phyloP scores from a whole-genome alignment of 2,329 filamentous ascomycete species.

The Exophiala calicioides region DNA sequence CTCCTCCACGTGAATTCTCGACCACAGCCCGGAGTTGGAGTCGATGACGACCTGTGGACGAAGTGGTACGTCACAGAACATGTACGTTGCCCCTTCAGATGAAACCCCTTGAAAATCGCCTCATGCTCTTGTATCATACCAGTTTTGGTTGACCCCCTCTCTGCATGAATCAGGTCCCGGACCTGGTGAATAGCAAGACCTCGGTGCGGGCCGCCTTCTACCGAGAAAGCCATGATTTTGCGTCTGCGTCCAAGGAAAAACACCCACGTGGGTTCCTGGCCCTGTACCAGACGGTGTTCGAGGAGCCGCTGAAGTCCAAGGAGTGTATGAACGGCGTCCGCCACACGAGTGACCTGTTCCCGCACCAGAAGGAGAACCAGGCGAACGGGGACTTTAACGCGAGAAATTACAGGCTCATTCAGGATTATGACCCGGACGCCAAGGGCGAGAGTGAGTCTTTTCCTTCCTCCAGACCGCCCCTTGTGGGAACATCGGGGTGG shows the following conservation, averaged over 20 bases:
- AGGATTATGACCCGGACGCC: slow-evolving; percentile 59
- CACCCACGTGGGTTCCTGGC: slow-evolving; percentile 71
- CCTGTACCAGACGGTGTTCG: slow-evolving; percentile 76
- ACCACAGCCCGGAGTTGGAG: slow-evolving; percentile 12
- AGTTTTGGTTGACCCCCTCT: background rate
- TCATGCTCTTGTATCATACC: background rate
- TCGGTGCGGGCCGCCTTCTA: slow-evolving; percentile 18
- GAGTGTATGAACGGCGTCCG: slow-evolving; percentile 65
- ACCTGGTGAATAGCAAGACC: background rate
- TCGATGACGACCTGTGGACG: slow-evolving; percentile 21
- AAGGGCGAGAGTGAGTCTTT: slow-evolving; percentile 40
- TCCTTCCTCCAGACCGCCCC: no score
- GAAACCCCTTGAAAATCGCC: background rate
- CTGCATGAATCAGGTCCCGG: background rate
- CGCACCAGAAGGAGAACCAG: slow-evolving; percentile 62
- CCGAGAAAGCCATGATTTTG: slow-evolving; percentile 17
- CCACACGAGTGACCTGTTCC: no score
- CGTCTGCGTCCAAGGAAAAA: slow-evolving; percentile 10
- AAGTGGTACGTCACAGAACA: slow-evolving; percentile 26
- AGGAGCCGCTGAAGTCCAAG: slow-evolving; percentile 63
- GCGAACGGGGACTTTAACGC: slow-evolving; percentile 68
- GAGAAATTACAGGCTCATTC: slow-evolving; percentile 68
- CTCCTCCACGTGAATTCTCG: slow-evolving; percentile 21
- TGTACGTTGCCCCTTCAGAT: slow-evolving; percentile 7
- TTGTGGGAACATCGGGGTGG: no score